Base-by-base conservation (phyloP, 164 flowering plant species). In the Aristolochia contorta region DNA sequence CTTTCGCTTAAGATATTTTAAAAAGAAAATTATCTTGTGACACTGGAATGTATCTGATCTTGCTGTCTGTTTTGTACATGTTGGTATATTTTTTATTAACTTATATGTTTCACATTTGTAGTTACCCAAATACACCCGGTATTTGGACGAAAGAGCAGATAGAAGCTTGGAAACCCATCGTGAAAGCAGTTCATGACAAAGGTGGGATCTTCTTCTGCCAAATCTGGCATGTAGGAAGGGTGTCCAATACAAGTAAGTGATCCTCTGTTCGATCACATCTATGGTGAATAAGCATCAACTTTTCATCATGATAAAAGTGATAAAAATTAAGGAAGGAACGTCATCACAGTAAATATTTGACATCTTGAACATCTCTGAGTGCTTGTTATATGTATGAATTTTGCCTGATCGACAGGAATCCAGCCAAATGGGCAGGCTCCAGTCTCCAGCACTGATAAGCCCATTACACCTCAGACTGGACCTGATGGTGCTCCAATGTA, bases 341-440 rank as follows among this genome's bases (percentile, higher is more conserved):
- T n/a, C 30, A 27, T 27, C 30, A 27, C 5, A 27, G 7, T 37
- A 4, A 3, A 7, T 37, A 3, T 4, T 37, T 3, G n/a, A n/a
- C n/a, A n/a, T n/a, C n/a, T n/a, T n/a, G n/a, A n/a, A n/a, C n/a
- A n/a, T n/a, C n/a, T n/a, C n/a, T n/a, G n/a, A n/a, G n/a, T n/a
- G n/a, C 30, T 27, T 27, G n/a, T 27, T 27, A 2, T n/a, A n/a
- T n/a, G n/a, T 27, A 2, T 27, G 5, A 27, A 2, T 27, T 27
- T 27, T 27, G 2, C 5, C 30, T 27, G 30, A 27, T 27, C 3
- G 5, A 27, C 66, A 62, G 71, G 61, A 19, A 56, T 48, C 56
- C 74, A 71, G 58, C 87, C 90, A 16, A 79, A 81, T 67, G 84
- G 87, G 8, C 81, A 79, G 67, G 79, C 79, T 61, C 87, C 74